Base-by-base conservation (phyloP, 164 flowering plant species). In the Saururus chinensis region DNA sequence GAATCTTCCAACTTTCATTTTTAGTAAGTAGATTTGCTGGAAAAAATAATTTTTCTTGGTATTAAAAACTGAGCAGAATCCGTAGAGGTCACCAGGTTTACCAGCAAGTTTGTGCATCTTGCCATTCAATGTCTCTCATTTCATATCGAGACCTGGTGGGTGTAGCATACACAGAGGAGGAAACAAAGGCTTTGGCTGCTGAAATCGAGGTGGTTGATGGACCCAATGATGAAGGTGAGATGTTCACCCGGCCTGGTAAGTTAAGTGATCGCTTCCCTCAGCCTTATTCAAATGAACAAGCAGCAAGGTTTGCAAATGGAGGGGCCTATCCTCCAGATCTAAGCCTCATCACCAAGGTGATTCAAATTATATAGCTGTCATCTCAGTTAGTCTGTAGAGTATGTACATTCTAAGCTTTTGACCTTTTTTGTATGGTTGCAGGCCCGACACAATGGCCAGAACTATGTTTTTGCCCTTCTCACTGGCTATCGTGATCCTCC, bases 201-300 rank as follows among this genome's bases (percentile, higher is more conserved):
- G 92, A 88, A 76, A 88, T 88, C 70, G 96, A 88, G 76, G 92
- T 88, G 64, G 83, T 72, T 66, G 96, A 88, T 75, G 92, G 96
- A n/a, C 96, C 92, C 61, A 88, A 88, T 68, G 92, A 88, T 70
- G 96, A 85, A 77, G 92, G 96, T 66, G 92, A 86, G 76, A 88
- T 86, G 96, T 88, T 80, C 63, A 84, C 92, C 6, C 89, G 88
- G 49, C 96, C 92, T 61, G 89, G 89, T 61, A 81, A 86, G 73
- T 77, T 85, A 25, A 88, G 89, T 58, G 96, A 88, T 64, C 89
- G 89, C 40, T 82, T 88, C 59, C 96, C 88, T 56, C 78, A 77
- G 73, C 96, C 96, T 65, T 88, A 88, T 72, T 42, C 83, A 13
- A 88, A 88, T 76, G 89, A 88, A 60, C 79, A 76, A 70, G 96